phyloP scores from a whole-genome alignment of 1,284 basidiomycete species.

The Sanghuangporus weigelae region DNA sequence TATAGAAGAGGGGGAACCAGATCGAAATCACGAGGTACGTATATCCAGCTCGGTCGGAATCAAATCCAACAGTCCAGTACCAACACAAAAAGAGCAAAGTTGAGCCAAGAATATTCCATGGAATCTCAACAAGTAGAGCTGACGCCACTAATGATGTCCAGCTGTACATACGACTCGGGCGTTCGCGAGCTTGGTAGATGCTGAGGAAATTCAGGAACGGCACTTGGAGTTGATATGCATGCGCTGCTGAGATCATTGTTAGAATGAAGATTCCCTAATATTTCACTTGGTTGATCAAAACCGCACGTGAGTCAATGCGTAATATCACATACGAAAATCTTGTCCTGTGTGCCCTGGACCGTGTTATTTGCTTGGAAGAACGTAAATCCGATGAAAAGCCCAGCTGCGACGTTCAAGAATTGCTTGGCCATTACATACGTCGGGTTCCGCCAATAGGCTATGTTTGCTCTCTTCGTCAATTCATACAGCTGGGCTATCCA shows the following conservation, averaged over 20 bases:
- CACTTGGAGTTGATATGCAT: conserved; percentile 43
- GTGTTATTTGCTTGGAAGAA: conserved; percentile 17
- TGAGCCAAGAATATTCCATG: conserved; percentile 17
- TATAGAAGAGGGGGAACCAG: conserved; percentile 15
- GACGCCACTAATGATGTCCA: conserved; percentile 16
- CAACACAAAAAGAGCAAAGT: conserved; percentile 20
- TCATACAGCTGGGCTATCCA: conserved; percentile 40
- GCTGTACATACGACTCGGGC: conserved; percentile 18
- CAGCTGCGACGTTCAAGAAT: conserved; percentile 18
- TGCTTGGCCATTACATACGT: conserved; percentile 47
- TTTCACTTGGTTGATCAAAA: conserved; percentile 38
- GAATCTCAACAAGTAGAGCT: conserved; percentile 13
- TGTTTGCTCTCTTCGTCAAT: conserved; percentile 44
- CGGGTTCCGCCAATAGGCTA: conserved; percentile 54
- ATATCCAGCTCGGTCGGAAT: conserved; percentile 10
- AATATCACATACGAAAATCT: conserved; percentile 18
- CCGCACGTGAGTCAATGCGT: conserved; percentile 26
- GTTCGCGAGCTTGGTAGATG: conserved; percentile 17
- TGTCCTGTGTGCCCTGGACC: conserved; percentile 17
- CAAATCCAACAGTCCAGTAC: conserved; percentile 21
- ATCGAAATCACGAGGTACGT: conserved; percentile 15
- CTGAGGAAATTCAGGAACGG: conserved; percentile 33
- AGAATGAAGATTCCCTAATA: conserved; percentile 43
- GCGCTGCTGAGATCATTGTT: conserved; percentile 38
- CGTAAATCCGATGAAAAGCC: conserved; percentile 17